Base-by-base conservation (phyloP, 257 asterid species). In the Orobanche coerulescens region DNA sequence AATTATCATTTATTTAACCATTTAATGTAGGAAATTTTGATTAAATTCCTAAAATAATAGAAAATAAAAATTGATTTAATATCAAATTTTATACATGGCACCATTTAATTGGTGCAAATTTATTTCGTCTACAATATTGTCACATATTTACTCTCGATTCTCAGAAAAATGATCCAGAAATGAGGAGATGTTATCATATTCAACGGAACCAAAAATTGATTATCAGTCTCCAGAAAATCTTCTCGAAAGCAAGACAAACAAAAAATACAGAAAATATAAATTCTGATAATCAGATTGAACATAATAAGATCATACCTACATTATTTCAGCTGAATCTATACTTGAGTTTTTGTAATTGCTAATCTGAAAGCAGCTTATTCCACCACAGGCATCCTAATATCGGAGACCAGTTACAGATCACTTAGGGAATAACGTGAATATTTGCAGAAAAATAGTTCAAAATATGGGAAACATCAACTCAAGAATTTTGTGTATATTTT, bases 301-400 rank as follows among this genome's bases (percentile, higher is more conserved):
- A 47, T 14, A 18, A 70, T 31, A 51, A 24, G 56, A 66, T 40
- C 46, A 62, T 71, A 74, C 96, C 75, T 78, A 92, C 98, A 84
- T 69, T 84, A 92, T 92, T 77, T 86, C 87, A 59, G 94, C 78
- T 19, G 86, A 71, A 67, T 58, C 78, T 75, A 66, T 64, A 68
- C 72, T 79, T 30, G 87, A 76, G 48, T 65, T 65, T 73, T 74
- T 68, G 91, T 61, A 73, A 80, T 82, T 86, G 86, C 75, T 76
- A 67, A 92, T 73, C 34, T 72, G 75, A 69, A 92, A 92, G 90
- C 98, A 84, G 84, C 88, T 78, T 36, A 44, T 65, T 69, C 95
- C 95, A 64, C 86, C 89, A 36, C 94, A 88, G 51, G 2, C 74
- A 74, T 86, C 95, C 98, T 92, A 71, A 53, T 12, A 42, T 70